Evolutionary conservation across 345 rosid genomes (phyloP).

Genomic region (Sisymbrium altissimum): DNA sequence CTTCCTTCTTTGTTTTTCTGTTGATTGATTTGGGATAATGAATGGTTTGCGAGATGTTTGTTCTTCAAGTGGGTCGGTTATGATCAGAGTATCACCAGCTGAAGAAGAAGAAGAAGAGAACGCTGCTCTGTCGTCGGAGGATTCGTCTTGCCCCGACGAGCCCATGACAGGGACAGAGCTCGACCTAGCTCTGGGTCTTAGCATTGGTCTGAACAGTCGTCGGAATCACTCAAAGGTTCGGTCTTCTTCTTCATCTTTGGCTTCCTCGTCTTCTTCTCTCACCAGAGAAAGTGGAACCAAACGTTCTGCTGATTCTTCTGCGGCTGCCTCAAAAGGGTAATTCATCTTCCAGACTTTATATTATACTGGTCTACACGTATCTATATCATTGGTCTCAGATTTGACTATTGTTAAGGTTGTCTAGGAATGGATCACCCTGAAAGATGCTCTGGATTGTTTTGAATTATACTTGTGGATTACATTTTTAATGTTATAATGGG

Average conservation of each 20-base stretch:
- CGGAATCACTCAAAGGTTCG: slow-evolving; percentile 26
- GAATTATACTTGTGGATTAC: not conserved
- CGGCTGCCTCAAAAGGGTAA: slow-evolving; percentile 48
- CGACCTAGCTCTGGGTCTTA: slow-evolving; percentile 51
- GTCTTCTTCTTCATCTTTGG: slow-evolving; percentile 27
- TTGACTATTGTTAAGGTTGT: not conserved
- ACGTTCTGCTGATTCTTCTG: slow-evolving; percentile 62
- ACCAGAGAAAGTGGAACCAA: slow-evolving; percentile 56
- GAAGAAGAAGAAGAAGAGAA: slow-evolving; percentile 29
- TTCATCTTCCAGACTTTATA: not conserved
- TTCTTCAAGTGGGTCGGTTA: slow-evolving; percentile 25
- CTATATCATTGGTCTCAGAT: not conserved
- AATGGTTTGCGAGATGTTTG: slow-evolving; percentile 13
- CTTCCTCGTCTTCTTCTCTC: slow-evolving; percentile 55
- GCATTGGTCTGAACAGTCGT: slow-evolving; percentile 21
- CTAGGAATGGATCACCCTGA: not conserved
- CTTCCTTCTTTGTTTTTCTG: not conserved
- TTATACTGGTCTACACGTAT: not conserved
- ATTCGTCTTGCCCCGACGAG: slow-evolving; percentile 66
- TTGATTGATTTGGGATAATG: slow-evolving; percentile 13
- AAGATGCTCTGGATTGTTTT: not conserved
- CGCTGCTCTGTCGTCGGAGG: slow-evolving; percentile 57
- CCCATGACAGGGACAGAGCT: slow-evolving; percentile 55
- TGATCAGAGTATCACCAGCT: not conserved
- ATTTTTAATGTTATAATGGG: not conserved